Base-by-base conservation (phyloP, 108 stramenopile species). In the Cylindrotheca closterium region DNA sequence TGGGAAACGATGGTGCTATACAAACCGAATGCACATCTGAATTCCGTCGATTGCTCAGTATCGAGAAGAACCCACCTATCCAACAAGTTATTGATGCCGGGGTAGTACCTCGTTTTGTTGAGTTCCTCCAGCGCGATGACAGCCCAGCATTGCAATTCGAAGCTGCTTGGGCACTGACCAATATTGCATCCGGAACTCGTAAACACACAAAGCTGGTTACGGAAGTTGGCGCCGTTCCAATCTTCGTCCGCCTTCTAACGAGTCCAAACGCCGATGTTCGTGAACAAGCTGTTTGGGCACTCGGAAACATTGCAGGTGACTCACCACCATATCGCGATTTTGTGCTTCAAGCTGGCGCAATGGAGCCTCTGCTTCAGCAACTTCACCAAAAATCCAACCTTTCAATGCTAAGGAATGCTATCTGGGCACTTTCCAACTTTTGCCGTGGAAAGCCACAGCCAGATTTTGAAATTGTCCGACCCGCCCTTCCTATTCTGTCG, bases 251-350 rank as follows among this genome's bases (percentile, higher is more conserved):
- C 25, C 67, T 98, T 22, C 80, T 99, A 4, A 54, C 66, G 22
- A 86, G 83, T 68, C 97, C 97, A 32, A 96, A 99, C 68, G 96
- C 96, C 57, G 97, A 99, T 70, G 97, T 99, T 7, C 76, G 97
- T 5, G 99, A 99, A 77, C 98, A 97, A 75, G 94, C 97, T 53
- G 97, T 97, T 10, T 99, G 99, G 99, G 99, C 97, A 24, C 70
- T 99, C 19, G 99, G 99, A 32, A 99, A 99, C 79, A 97, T 99
- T 67, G 99, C 99, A 19, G 98, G 98, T 21, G 99, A 99, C 75
- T 92, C 88, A 12, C 95, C 96, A 15, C 93, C 94, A 25, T 97
- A 96, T 73, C 90, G 98, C 46, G 97, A 99, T 78, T 66, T 95
- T 48, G 97, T 99, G 4, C 82, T 99, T 62, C 81, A 83, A 56